These are phyloP conservation scores for Chrysosporium keratinophilum DNA, from an alignment of 2,329 filamentous ascomycete genomes.

Conservation along the genomic window DNA sequence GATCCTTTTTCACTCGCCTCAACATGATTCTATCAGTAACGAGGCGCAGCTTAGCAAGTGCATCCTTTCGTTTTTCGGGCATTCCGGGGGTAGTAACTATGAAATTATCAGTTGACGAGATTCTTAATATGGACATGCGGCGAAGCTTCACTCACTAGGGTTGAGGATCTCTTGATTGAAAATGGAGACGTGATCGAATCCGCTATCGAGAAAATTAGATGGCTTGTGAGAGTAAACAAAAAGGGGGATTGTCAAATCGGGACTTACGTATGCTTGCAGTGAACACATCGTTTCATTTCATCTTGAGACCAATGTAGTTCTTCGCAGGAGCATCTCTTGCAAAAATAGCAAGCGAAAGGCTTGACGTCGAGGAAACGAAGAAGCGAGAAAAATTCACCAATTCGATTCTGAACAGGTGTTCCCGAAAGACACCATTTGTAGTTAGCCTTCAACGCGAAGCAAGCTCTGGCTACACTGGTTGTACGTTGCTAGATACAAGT, in stretches of 20 bases:
- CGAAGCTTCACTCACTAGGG: slow-evolving; percentile 41
- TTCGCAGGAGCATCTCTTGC: slow-evolving; percentile 73
- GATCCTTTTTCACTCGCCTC: slow-evolving; percentile 83
- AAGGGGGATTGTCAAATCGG: not conserved
- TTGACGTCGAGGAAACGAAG: slow-evolving; percentile 80
- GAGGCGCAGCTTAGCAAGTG: slow-evolving; percentile 71
- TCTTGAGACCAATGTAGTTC: slow-evolving; percentile 75
- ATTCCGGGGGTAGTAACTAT: slow-evolving; percentile 47
- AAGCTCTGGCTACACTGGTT: slow-evolving; percentile 87
- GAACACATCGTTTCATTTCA: slow-evolving; percentile 57
- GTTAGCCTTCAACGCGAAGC: slow-evolving; percentile 74
- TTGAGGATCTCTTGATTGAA: slow-evolving; percentile 95
- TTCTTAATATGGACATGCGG: not conserved
- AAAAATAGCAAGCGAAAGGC: slow-evolving; percentile 89
- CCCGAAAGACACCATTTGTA: slow-evolving; percentile 96
- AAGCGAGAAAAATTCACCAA: slow-evolving; percentile 92
- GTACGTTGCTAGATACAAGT: slow-evolving; percentile 44
- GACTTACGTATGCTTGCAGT: slow-evolving; percentile 50
- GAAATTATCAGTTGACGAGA: not conserved
- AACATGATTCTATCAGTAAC: slow-evolving; percentile 94
- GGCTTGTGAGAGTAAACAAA: not conserved
- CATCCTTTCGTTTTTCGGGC: slow-evolving; percentile 50
- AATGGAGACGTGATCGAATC: slow-evolving; percentile 61
- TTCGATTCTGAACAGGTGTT: slow-evolving; percentile 91
- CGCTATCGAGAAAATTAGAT: slow-evolving; percentile 30